A percentile compares a stretch with the other conserved stretches of the same genome.
Conservation (phyloP, 2,329 filamentous ascomycete species). For the Cladosporium velox region DNA sequence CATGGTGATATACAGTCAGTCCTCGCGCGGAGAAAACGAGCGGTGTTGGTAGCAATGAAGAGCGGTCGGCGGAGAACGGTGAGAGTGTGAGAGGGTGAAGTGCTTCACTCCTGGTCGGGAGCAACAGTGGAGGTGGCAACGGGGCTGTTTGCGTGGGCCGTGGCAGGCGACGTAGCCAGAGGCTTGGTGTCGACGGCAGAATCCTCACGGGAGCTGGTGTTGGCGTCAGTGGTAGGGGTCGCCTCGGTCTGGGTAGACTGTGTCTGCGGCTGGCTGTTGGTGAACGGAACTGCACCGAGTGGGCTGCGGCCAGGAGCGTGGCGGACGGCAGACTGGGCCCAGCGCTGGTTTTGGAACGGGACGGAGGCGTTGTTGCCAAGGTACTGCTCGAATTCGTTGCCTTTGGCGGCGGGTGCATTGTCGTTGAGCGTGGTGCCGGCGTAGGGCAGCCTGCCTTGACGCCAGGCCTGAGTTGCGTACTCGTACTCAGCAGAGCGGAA, state of each 20-base stretch:
- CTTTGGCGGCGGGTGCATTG: conserved; percentile 23
- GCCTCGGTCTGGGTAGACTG: conserved; percentile 30
- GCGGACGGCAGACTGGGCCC: conserved; percentile 36
- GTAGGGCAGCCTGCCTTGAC: conserved; percentile 35
- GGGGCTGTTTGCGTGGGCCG: conserved; percentile 29
- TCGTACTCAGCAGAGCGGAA: conserved; percentile 94
- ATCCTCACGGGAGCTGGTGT: conserved; percentile 20
- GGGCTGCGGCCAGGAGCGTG: conserved; percentile 29
- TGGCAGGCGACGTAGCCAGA: conserved; percentile 27
- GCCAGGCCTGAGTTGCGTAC: conserved; percentile 37
- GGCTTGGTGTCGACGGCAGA: conserved; percentile 28
- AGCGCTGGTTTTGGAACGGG: conserved; percentile 39
- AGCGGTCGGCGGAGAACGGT: conserved; percentile 9
- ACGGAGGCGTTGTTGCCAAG: conserved; percentile 35
- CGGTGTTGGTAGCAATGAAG: conserved; percentile 14
- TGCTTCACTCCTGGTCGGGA: conserved; percentile 31
- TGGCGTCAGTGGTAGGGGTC: conserved; percentile 25
- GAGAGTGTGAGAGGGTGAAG: not conserved
- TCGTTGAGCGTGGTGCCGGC: conserved; percentile 31
- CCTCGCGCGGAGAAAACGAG: conserved; percentile 17
- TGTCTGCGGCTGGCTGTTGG: conserved; percentile 28
- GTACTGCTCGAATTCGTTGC: conserved; percentile 43
- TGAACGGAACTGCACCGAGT: conserved; percentile 32
- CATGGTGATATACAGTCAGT: conserved; percentile 21
- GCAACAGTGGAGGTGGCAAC: conserved; percentile 30